Evolutionary conservation across 768 basidiomycete species (phyloP).

Genomic region (Ramaria rubella): DNA sequence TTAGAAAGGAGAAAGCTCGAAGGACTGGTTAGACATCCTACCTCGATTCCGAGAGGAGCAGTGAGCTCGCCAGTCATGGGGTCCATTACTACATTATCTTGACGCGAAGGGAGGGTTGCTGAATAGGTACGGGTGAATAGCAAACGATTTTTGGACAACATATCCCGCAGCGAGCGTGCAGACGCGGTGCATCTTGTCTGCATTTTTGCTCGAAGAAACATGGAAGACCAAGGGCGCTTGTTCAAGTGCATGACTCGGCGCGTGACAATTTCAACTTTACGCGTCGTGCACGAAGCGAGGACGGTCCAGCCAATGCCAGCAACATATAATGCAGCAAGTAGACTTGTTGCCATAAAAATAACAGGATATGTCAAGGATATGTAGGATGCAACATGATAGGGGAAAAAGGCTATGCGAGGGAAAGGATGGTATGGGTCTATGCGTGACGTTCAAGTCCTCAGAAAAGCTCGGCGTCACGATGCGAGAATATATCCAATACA

Average conservation of each 20-base stretch:
- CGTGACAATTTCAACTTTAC: background rate
- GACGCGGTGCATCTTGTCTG: background rate
- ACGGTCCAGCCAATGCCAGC: no score
- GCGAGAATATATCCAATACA: background rate
- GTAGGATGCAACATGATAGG: background rate
- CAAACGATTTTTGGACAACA: background rate
- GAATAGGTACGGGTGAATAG: background rate
- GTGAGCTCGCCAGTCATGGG: conserved; percentile 47
- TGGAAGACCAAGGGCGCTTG: background rate
- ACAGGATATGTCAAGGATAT: background rate
- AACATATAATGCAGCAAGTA: background rate
- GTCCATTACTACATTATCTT: conserved; percentile 24
- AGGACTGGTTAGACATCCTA: conserved; percentile 20
- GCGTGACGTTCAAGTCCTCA: background rate
- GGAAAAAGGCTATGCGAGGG: background rate
- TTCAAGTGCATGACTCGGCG: background rate
- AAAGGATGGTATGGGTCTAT: background rate
- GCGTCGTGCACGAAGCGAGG: no score
- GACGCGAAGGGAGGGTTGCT: background rate
- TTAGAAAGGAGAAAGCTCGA: background rate
- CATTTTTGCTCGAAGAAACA: background rate
- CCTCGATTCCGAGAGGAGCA: conserved; percentile 47
- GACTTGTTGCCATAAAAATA: background rate
- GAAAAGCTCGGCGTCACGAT: background rate
- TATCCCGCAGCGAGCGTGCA: no score